These are phyloP conservation scores for Penicillium verhagenii DNA, from an alignment of 495 filamentous ascomycete species.

Conservation along the genomic window DNA sequence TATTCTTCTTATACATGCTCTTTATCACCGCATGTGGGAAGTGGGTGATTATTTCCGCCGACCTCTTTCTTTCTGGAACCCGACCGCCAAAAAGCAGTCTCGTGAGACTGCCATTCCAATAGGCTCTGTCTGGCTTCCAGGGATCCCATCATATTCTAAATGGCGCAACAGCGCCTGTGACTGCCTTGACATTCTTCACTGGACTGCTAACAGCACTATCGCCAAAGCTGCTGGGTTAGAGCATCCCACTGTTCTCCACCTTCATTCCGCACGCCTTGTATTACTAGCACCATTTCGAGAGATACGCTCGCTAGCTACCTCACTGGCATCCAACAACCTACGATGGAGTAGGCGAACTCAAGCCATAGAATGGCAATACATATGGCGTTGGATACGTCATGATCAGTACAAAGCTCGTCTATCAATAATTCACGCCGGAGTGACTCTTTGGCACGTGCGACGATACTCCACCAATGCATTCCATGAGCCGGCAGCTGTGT, in stretches of 20 bases:
- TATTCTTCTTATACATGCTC: conserved; percentile 48
- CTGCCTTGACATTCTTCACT: conserved; percentile 55
- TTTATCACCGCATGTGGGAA: conserved; percentile 53
- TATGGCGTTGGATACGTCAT: conserved; percentile 49
- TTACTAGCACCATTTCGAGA: conserved; percentile 41
- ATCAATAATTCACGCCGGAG: conserved; percentile 53
- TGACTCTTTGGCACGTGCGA: conserved; percentile 49
- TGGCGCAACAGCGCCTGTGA: conserved; percentile 58
- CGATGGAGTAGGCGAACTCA: conserved; percentile 35
- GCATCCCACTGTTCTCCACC: conserved; percentile 51
- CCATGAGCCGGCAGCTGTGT: conserved; percentile 49
- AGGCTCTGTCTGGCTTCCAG: conserved; percentile 50
- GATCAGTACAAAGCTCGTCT: conserved; percentile 56
- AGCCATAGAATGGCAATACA: conserved; percentile 41
- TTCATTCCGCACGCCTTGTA: conserved; percentile 49
- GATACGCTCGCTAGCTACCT: conserved; percentile 36
- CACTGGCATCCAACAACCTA: conserved; percentile 29
- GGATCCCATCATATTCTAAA: conserved; percentile 49
- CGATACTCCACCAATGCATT: conserved; percentile 48
- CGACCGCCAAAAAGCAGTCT: conserved; percentile 45
- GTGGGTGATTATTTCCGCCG: conserved; percentile 47
- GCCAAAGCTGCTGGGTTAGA: conserved; percentile 47
- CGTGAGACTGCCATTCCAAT: conserved; percentile 36
- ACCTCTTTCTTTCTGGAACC: conserved; percentile 49
- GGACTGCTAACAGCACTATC: conserved; percentile 49